phyloP scores from a whole-genome alignment of 257 asterid species.

The Verbena officinalis region DNA sequence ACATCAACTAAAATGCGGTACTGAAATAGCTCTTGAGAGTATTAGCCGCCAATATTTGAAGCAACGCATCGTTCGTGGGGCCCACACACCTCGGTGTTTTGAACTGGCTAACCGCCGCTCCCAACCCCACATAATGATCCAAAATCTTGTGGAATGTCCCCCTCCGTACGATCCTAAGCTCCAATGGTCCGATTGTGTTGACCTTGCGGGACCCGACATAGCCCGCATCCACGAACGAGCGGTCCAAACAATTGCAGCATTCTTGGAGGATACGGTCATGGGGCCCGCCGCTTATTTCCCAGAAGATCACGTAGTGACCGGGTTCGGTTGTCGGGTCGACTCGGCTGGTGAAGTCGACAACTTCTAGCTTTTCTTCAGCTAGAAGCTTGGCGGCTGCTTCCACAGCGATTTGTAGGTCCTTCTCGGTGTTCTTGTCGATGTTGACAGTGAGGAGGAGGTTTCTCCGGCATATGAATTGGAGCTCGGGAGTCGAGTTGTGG shows the following conservation, averaged over 20 bases:
- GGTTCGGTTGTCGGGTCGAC: conserved; percentile 62
- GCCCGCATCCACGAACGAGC: conserved; percentile 77
- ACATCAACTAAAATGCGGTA: conserved; percentile 50
- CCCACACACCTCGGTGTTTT: conserved; percentile 93
- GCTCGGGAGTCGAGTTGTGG: conserved; percentile 86
- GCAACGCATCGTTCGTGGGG: conserved; percentile 49
- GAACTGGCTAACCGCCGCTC: conserved; percentile 98
- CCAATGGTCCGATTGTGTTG: conserved; percentile 66
- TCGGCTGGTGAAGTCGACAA: conserved; percentile 88
- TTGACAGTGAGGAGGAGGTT: conserved; percentile 83
- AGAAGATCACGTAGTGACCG: conserved; percentile 76
- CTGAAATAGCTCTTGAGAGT: conserved; percentile 72
- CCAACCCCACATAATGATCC: conserved; percentile 86
- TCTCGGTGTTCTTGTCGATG: conserved; percentile 95
- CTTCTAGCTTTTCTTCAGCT: conserved; percentile 63
- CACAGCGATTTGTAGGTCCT: conserved; percentile 82
- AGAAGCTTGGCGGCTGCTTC: conserved; percentile 68
- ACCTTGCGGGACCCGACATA: conserved; percentile 74
- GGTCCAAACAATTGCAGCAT: conserved; percentile 89
- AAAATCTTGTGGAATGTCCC: conserved; percentile 87
- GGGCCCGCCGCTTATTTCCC: conserved; percentile 77
- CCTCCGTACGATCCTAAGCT: conserved; percentile 63
- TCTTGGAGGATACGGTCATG: conserved; percentile 53
- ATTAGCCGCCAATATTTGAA: conserved; percentile 60
- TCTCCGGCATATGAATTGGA: conserved; percentile 79